Evolutionary conservation across 106 monocot genomes (phyloP).

Genomic region (Platanthera guangdongensis): DNA sequence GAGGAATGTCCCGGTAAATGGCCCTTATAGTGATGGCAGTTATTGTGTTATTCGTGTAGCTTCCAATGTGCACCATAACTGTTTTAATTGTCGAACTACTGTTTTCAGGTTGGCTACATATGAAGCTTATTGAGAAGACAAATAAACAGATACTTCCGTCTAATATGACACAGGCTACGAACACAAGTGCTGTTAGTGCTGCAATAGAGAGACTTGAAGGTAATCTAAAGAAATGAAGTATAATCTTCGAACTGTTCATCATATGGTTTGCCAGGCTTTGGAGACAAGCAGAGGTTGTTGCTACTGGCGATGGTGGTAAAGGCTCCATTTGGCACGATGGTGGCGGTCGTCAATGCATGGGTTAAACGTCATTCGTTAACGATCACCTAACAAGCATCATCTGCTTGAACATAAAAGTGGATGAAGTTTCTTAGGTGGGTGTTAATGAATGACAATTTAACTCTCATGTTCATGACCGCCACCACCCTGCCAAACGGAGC

Average conservation of each 20-base stretch:
- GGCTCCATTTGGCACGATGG: no score
- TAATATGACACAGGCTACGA: slow-evolving; percentile 14
- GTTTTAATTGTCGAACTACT: not conserved
- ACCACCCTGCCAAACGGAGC: no score
- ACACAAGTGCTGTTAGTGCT: slow-evolving; percentile 54
- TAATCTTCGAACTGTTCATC: not conserved
- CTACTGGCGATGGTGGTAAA: not conserved
- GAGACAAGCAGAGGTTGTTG: not conserved
- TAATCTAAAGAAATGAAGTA: slow-evolving; percentile 32
- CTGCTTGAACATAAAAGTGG: no score
- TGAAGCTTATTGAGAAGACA: slow-evolving; percentile 63
- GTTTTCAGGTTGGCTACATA: slow-evolving; percentile 60
- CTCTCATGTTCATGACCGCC: no score
- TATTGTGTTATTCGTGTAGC: not conserved
- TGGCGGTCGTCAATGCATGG: no score
- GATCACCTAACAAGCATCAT: no score
- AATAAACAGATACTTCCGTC: slow-evolving; percentile 26
- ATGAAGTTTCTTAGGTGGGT: no score
- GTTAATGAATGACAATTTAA: no score
- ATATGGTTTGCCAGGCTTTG: not conserved
- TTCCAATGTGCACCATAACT: not conserved
- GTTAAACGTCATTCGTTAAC: no score
- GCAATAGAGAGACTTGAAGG: slow-evolving; percentile 80
- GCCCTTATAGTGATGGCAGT: not conserved
- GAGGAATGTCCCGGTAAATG: no score